Evolutionary conservation across 495 filamentous ascomycete species (phyloP).

Genomic region (Xylaria scruposa): DNA sequence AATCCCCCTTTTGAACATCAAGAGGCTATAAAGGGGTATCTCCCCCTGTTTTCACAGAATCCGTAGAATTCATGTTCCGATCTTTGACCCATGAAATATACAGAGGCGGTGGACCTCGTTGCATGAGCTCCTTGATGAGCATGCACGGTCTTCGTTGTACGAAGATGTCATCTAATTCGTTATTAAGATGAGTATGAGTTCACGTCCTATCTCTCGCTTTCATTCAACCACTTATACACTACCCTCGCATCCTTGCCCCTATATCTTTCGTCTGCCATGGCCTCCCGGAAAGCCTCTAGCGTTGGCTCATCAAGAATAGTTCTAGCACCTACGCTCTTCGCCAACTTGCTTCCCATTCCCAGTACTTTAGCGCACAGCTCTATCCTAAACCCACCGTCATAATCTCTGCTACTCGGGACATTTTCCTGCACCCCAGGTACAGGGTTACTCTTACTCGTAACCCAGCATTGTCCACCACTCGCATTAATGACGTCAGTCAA

Average conservation of each 20-base stretch:
- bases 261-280: constrained; percentile 39
- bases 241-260: constrained; percentile 41
- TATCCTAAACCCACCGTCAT: constrained; percentile 49
- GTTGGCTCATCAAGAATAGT: constrained; percentile 39
- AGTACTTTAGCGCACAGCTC: constrained; percentile 46
- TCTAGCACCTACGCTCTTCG: constrained; percentile 37
- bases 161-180: not conserved
- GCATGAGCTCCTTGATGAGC: too few species aligned
- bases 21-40: too few species aligned
- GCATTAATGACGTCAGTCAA: constrained; percentile 48
- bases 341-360: constrained; percentile 37
- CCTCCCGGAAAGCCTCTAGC: constrained; percentile 35
- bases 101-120: too few species aligned
- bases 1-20: too few species aligned
- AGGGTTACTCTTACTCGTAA: constrained; percentile 48
- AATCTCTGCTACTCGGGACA: constrained; percentile 48
- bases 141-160: not conserved
- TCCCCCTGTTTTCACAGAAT: too few species aligned
- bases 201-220: constrained; percentile 10
- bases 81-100: too few species aligned
- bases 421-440: constrained; percentile 45
- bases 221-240: constrained; percentile 43
- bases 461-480: constrained; percentile 47
- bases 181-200: not conserved
- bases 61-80: too few species aligned